phyloP scores from a whole-genome alignment of 2,329 filamentous ascomycete species.

The Alternaria triticimaculans region DNA sequence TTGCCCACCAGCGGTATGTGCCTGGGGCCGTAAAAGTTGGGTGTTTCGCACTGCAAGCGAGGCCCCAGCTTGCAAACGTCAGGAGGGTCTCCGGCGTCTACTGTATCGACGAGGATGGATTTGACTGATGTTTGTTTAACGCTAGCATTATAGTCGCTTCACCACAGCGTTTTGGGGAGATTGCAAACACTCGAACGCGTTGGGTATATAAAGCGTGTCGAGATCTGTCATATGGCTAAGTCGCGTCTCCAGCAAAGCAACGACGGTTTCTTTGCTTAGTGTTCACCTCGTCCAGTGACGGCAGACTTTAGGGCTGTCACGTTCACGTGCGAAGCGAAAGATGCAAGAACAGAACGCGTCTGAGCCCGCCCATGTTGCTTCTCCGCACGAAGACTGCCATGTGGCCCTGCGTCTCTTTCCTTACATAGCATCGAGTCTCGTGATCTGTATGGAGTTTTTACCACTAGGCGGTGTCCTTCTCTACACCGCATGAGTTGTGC shows the following conservation, averaged over 20 bases:
- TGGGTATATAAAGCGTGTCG: neutral
- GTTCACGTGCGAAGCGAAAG: slow-evolving; percentile 1
- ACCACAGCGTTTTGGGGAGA: neutral
- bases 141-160: neutral
- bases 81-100: slow-evolving; percentile 1
- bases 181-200: neutral
- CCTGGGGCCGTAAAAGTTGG: neutral
- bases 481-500: neutral
- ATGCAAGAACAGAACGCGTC: slow-evolving; percentile 1
- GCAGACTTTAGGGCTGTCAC: neutral
- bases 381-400: neutral
- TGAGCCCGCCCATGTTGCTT: neutral
- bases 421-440: neutral
- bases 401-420: neutral
- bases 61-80: neutral
- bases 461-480: neutral
- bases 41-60: slow-evolving; percentile 1
- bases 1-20: neutral
- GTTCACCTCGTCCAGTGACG: neutral
- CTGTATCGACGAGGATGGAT: neutral
- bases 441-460: neutral
- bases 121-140: neutral
- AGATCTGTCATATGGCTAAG: neutral
- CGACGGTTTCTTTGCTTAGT: neutral
- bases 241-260: neutral